Percentiles rank a stretch among this genome's conserved stretches.
These are phyloP conservation scores for Trichomonas tenax DNA, from an alignment of 208 protist genomes.

Conservation along the genomic window DNA sequence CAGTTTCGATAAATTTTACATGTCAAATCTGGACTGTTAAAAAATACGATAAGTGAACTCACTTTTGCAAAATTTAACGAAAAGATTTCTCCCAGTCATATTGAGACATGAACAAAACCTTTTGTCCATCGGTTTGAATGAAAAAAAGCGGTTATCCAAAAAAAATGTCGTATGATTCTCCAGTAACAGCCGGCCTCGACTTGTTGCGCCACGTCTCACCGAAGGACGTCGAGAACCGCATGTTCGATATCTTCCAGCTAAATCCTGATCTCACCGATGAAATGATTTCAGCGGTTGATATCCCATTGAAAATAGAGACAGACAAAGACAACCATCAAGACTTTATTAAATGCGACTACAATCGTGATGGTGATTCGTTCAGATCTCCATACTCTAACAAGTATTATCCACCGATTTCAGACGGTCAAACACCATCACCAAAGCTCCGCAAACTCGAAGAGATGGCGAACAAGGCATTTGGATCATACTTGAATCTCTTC, in stretches of 20 bases:
- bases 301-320: constrained; percentile 54
- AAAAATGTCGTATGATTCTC: neutral
- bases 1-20: no score
- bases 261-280: constrained; percentile 54
- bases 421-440: constrained; percentile 32
- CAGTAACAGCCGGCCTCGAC: neutral
- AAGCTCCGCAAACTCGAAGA: constrained; percentile 37
- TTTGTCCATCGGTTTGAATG: neutral
- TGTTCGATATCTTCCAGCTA: neutral
- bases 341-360: constrained; percentile 67
- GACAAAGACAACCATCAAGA: constrained; percentile 43
- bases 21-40: no score
- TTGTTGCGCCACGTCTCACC: neutral
- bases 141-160: neutral
- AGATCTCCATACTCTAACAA: constrained; percentile 46
- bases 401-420: constrained; percentile 34
- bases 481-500: neutral
- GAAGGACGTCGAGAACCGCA: neutral
- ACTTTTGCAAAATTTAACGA: no score
- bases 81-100: no score
- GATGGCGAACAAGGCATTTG: neutral
- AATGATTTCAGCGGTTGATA: constrained; percentile 56
- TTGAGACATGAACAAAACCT: neutral
- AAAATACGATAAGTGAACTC: no score
- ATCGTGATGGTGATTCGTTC: constrained; percentile 68